These are phyloP conservation scores for Passalora sequoiae DNA, from an alignment of 2,329 filamentous ascomycete genomes.

Conservation along the genomic window DNA sequence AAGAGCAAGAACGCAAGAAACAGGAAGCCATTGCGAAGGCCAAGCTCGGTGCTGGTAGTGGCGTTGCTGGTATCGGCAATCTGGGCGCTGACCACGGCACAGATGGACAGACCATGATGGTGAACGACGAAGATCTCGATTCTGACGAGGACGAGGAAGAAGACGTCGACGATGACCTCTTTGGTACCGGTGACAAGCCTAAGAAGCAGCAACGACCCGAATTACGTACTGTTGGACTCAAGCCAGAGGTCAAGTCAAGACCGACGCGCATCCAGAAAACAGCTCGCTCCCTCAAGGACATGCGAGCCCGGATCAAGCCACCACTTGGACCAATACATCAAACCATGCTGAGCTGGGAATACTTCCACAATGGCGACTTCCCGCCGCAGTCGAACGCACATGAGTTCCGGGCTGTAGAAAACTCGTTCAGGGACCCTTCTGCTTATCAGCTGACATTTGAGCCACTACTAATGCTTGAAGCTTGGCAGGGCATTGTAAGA, in stretches of 20 bases:
- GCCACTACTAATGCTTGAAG: conserved; percentile 83
- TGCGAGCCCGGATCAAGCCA: conserved; percentile 85
- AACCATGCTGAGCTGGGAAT: conserved; percentile 87
- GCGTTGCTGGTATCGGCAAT: conserved; percentile 65
- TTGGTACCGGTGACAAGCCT: conserved; percentile 44
- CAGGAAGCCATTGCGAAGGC: conserved; percentile 24
- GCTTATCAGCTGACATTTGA: conserved; percentile 88
- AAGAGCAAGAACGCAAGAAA: conserved; percentile 67
- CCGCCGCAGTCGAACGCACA: conserved; percentile 68
- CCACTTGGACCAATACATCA: conserved; percentile 81
- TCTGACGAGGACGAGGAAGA: conserved; percentile 38
- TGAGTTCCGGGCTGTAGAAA: conserved; percentile 69
- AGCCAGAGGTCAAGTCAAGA: conserved; percentile 52
- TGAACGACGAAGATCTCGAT: conserved; percentile 62
- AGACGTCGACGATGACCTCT: conserved; percentile 62
- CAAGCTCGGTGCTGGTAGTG: conserved; percentile 68
- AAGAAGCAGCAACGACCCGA: conserved; percentile 38
- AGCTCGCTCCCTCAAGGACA: conserved; percentile 80
- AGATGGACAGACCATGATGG: conserved; percentile 82
- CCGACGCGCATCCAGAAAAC: conserved; percentile 82
- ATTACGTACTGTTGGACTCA: conserved; percentile 30
- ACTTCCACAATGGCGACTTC: conserved; percentile 82
- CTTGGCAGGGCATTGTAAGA: conserved; percentile 90
- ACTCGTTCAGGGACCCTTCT: conserved; percentile 67
- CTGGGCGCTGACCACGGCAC: conserved; percentile 72